Conservation (phyloP, 257 asterid genomes). For the Galeopsis tetrahit region DNA sequence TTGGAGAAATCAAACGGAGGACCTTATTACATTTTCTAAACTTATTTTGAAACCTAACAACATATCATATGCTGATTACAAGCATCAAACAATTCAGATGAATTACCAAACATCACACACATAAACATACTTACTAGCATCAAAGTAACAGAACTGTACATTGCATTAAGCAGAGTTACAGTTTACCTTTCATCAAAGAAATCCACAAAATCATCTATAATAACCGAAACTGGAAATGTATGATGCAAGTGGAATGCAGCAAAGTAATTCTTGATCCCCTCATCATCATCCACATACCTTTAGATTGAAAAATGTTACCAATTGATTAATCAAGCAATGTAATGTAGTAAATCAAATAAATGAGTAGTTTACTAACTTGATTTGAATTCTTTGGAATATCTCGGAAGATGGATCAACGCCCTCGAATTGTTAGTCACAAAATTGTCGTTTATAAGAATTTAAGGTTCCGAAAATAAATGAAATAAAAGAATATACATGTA, state of each 20-base stretch:
- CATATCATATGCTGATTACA: background rate
- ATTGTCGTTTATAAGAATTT: background rate
- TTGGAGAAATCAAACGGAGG: slow-evolving; percentile 35
- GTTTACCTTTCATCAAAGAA: slow-evolving; percentile 71
- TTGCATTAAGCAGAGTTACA: background rate
- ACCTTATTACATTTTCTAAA: background rate
- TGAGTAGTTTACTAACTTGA: slow-evolving; percentile 64
- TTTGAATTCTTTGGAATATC: slow-evolving; percentile 57
- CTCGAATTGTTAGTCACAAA: slow-evolving; percentile 39
- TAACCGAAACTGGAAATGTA: slow-evolving; percentile 57
- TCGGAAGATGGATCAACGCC: slow-evolving; percentile 82
- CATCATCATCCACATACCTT: slow-evolving; percentile 85
- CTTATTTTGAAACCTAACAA: background rate
- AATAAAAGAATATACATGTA: background rate
- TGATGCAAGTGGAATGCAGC: slow-evolving; percentile 87
- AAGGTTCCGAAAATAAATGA: background rate
- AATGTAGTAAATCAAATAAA: background rate
- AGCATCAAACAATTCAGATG: background rate
- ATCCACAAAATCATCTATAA: slow-evolving; percentile 83
- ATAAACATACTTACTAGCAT: background rate
- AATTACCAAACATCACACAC: background rate
- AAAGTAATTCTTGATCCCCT: slow-evolving; percentile 79
- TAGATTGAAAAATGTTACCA: slow-evolving; percentile 9
- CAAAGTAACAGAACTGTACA: background rate
- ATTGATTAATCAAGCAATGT: background rate